phyloP scores from a whole-genome alignment of 2,329 filamentous ascomycete genomes.

The Talaromyces sp. region DNA sequence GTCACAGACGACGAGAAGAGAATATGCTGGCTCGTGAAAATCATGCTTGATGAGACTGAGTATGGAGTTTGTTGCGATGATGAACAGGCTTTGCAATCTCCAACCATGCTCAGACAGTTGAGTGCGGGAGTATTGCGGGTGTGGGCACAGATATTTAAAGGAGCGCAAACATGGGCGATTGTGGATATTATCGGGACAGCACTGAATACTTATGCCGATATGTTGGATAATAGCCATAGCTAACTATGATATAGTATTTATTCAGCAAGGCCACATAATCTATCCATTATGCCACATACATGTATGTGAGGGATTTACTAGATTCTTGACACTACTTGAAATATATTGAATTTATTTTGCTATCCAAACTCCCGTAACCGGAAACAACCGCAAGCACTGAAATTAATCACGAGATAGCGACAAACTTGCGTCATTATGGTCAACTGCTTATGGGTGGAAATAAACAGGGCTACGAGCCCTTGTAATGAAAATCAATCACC shows the following conservation, averaged over 20 bases:
- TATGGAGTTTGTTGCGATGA: constrained; percentile 3
- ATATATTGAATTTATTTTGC: neutral
- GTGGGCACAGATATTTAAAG: constrained; percentile 39
- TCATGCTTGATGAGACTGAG: constrained; percentile 32
- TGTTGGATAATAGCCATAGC: constrained; percentile 36
- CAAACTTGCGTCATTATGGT: neutral
- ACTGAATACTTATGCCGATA: constrained; percentile 36
- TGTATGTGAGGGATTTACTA: too few species aligned
- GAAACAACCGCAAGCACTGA: neutral
- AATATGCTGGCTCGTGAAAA: constrained; percentile 33
- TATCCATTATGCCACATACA: too few species aligned
- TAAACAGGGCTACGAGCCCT: neutral
- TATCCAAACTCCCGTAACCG: neutral
- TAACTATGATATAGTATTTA: constrained; percentile 24
- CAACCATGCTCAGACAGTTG: constrained; percentile 28
- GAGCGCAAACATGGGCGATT: constrained; percentile 39
- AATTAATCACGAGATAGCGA: neutral
- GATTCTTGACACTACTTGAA: too few species aligned
- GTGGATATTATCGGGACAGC: constrained; percentile 38
- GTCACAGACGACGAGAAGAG: constrained; percentile 34
- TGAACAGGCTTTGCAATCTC: constrained; percentile 16
- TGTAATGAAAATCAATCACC: constrained; percentile 12
- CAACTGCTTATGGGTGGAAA: neutral
- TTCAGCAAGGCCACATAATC: neutral
- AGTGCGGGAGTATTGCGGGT: constrained; percentile 37